Evolutionary conservation across 345 rosid species (phyloP).

Genomic region (Rhodamnia rubescens): DNA sequence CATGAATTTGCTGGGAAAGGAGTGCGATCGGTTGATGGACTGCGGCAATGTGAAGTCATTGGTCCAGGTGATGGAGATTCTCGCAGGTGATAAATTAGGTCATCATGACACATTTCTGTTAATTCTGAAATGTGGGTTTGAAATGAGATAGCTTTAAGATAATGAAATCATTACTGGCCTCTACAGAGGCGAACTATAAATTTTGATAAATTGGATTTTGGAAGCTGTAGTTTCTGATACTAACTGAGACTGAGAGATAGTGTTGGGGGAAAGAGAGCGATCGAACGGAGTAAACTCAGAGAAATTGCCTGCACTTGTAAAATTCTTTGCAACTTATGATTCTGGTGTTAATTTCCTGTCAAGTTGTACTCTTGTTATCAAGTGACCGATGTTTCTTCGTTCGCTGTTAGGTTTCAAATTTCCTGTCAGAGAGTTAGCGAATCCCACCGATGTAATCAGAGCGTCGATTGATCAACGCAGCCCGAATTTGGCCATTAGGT

Average conservation of each 20-base stretch:
- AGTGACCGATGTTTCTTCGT: neutral
- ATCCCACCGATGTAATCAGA: constrained; percentile 41
- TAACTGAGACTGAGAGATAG: neutral
- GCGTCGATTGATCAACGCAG: constrained; percentile 44
- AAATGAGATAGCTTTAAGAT: neutral
- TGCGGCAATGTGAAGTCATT: constrained; percentile 37
- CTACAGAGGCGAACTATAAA: neutral
- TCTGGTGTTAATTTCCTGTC: neutral
- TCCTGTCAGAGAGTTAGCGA: constrained; percentile 51
- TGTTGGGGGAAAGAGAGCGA: neutral
- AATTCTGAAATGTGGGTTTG: neutral
- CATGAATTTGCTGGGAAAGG: constrained; percentile 35
- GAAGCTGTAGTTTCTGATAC: neutral
- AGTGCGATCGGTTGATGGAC: constrained; percentile 40
- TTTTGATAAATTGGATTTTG: neutral
- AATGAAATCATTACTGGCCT: neutral
- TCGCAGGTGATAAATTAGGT: constrained; percentile 37
- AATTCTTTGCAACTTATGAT: neutral
- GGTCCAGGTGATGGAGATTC: constrained; percentile 56
- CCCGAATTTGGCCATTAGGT: constrained; percentile 68
- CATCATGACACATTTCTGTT: neutral
- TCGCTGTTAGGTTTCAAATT: constrained; percentile 48
- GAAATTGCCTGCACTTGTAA: neutral
- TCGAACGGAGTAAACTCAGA: neutral
- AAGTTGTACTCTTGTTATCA: neutral